Base-by-base conservation (phyloP, 1,284 basidiomycete species). In the Moesziomyces sp. region DNA sequence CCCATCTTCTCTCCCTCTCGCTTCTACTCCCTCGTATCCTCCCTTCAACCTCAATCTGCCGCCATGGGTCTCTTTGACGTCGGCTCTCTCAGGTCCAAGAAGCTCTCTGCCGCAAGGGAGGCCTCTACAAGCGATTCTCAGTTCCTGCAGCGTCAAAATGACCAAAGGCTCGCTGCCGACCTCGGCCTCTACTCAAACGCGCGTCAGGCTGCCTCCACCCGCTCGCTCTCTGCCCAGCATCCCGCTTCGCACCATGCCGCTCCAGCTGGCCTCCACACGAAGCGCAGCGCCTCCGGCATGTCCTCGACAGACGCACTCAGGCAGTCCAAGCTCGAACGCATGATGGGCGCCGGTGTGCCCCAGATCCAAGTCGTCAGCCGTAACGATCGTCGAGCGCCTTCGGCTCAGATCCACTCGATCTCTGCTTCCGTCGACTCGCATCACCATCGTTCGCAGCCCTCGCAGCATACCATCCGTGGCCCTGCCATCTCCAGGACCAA, bases 291-390 rank as follows among this genome's bases (percentile, higher is more conserved):
- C 33, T 73, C 70, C 3, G 60, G 57, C 38, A 42, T 59, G 30
- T 53, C 52, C 10, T 28, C 53, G 5, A 58, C 52, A 24, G 56
- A 64, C 21, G 44, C 58, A 24, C 52, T 58, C 13, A 67, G 68
- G 44, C 63, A 71, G 47, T 52, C 58, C 55, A 78, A 78, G 60
- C 66, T 78, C 43, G 76, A 78, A 47, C 59, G 76, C 13, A 76
- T 78, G 74, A 78, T 76, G 74, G 76, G 76, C 14, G 56, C 63
- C 4, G 71, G 63, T 21, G 62, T 76, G 19, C 72, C 69, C 24
- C 68, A 69, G 14, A 46, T 74, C 5, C 71, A 74, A 18, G 71
- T 74, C 28, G 40, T 74, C 44, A 42, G 50, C 26, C 60, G 60
- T 23, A 64, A 59, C 38, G 63, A 63, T 46, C 63, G 59, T 46